These are phyloP conservation scores for Sporisorium graminicola DNA, from an alignment of 1,284 basidiomycete species.

Conservation along the genomic window DNA sequence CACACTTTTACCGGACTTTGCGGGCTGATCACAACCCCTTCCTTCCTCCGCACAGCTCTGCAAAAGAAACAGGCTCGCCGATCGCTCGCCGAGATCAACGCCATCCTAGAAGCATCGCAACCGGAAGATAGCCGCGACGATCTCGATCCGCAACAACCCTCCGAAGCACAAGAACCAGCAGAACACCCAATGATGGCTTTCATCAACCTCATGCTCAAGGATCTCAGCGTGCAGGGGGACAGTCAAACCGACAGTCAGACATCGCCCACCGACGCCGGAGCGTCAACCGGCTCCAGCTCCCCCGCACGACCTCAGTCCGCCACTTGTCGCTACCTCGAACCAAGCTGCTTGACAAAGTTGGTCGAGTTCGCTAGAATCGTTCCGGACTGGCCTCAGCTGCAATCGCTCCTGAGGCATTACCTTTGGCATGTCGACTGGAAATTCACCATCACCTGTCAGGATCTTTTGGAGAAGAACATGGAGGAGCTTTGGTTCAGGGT, in stretches of 20 bases:
- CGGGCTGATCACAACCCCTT: neutral
- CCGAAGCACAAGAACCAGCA: constrained; percentile 1
- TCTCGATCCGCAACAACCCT: constrained; percentile 26
- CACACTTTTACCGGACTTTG: too few relatives aligned
- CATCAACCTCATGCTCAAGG: constrained; percentile 53
- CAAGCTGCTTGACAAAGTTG: constrained; percentile 21
- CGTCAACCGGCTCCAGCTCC: constrained; percentile 8
- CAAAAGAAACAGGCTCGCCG: constrained; percentile 51
- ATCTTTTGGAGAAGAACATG: constrained; percentile 29
- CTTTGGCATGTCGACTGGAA: constrained; percentile 54
- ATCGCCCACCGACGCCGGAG: constrained; percentile 17
- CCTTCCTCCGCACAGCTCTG: constrained; percentile 19
- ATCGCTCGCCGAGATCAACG: constrained; percentile 50
- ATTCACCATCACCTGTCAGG: constrained; percentile 45
- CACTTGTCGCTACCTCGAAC: constrained; percentile 24
- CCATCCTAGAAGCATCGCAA: constrained; percentile 22
- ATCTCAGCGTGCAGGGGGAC: constrained; percentile 32
- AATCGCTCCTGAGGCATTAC: constrained; percentile 27
- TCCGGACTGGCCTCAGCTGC: constrained; percentile 34
- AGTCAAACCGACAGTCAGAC: constrained; percentile 11
- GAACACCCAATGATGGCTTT: constrained; percentile 51
- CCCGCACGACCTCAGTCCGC: neutral
- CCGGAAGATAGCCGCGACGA: constrained; percentile 17
- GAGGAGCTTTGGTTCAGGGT: constrained; percentile 37
- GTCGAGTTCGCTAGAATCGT: constrained; percentile 32